Evolutionary conservation across 2,329 filamentous ascomycete species (phyloP).

Genomic region (Sphaerulina vaccinii): DNA sequence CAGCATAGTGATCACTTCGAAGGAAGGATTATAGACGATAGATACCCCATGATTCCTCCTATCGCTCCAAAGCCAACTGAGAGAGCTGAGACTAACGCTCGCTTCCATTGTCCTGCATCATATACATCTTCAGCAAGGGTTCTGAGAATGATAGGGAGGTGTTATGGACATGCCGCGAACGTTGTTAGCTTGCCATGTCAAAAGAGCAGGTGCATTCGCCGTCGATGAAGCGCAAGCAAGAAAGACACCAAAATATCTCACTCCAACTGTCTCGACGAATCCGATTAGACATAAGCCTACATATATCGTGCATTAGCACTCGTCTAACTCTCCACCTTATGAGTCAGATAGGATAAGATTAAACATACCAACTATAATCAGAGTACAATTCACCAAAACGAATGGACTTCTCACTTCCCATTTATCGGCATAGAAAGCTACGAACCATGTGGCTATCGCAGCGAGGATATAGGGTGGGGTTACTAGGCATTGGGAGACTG

Average conservation of each 20-base stretch:
- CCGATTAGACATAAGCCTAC: conserved; percentile 25
- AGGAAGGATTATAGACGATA: not conserved
- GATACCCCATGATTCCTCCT: conserved; percentile 60
- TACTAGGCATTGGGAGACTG: conserved; percentile 46
- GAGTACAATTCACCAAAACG: conserved; percentile 24
- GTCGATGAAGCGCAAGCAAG: conserved; percentile 28
- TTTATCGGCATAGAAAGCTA: conserved; percentile 31
- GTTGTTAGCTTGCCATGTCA: conserved; percentile 44
- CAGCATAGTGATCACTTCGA: not conserved
- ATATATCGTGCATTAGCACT: no score
- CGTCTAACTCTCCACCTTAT: conserved; percentile 49
- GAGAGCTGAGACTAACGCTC: conserved; percentile 31
- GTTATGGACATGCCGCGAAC: conserved; percentile 35
- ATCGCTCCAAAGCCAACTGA: conserved; percentile 40
- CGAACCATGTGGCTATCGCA: conserved; percentile 23
- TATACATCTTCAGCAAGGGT: not conserved
- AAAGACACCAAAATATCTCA: conserved; percentile 35
- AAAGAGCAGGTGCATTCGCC: conserved; percentile 23
- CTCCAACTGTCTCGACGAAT: conserved; percentile 29
- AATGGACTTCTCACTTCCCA: conserved; percentile 29
- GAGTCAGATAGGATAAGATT: not conserved
- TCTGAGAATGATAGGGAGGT: not conserved
- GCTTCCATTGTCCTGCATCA: conserved; percentile 50
- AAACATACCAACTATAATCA: conserved; percentile 54
- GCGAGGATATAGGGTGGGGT: conserved; percentile 45